These are phyloP conservation scores for Creolimax fragrantissima DNA, from an alignment of 78 protist genomes.

Conservation along the genomic window DNA sequence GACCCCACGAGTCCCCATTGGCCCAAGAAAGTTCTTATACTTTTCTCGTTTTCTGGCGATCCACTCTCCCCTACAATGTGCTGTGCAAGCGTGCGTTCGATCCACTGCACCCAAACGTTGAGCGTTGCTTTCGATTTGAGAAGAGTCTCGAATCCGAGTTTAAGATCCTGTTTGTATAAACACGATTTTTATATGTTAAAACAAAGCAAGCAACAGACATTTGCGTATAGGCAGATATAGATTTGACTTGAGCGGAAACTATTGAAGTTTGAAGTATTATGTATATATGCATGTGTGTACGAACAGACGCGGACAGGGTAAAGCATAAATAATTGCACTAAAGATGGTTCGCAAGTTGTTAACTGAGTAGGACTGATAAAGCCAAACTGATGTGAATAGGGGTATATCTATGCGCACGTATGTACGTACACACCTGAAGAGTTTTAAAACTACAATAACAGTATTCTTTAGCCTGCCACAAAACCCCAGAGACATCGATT, in stretches of 20 bases:
- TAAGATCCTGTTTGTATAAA: background rate
- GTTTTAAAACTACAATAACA: background rate
- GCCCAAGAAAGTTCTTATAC: background rate
- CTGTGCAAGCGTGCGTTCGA: background rate
- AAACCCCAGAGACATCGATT: constrained; percentile 3
- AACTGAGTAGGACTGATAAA: too few species aligned
- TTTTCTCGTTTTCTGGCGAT: background rate
- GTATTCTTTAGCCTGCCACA: constrained; percentile 13
- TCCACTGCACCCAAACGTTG: background rate
- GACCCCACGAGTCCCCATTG: constrained; percentile 26
- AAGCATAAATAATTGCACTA: too few species aligned
- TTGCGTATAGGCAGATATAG: too few species aligned
- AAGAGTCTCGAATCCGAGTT: background rate
- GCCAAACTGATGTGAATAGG: too few species aligned
- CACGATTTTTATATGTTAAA: too few species aligned
- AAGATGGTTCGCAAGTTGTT: too few species aligned
- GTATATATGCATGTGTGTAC: too few species aligned
- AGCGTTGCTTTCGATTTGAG: background rate
- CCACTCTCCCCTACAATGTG: background rate
- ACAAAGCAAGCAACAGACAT: too few species aligned
- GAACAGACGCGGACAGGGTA: too few species aligned
- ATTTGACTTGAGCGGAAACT: too few species aligned
- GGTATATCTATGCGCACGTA: background rate
- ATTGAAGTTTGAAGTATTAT: too few species aligned
- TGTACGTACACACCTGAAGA: background rate